phyloP scores from a whole-genome alignment of 768 basidiomycete genomes.

The Kwoniella dejecticola region DNA sequence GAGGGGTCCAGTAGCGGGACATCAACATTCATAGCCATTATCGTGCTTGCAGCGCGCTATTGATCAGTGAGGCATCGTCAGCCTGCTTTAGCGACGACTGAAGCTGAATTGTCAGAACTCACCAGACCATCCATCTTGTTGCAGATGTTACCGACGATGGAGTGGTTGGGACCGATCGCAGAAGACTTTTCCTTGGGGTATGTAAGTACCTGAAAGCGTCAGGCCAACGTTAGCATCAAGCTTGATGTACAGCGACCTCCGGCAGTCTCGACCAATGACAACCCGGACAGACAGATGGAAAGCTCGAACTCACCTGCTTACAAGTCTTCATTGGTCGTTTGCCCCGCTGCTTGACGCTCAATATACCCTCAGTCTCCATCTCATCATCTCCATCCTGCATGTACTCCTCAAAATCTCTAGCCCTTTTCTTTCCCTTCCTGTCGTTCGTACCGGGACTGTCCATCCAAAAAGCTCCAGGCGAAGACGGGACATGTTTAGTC shows the following conservation, averaged over 20 bases:
- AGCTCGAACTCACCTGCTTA: constrained; percentile 8
- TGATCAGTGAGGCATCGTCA: not conserved
- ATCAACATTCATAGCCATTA: constrained; percentile 19
- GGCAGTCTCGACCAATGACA: too few species aligned
- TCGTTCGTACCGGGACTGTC: not conserved
- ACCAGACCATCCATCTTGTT: constrained; percentile 20
- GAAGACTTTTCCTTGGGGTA: constrained; percentile 18
- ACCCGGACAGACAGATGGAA: not conserved
- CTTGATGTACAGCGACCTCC: too few species aligned
- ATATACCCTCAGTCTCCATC: constrained; percentile 18
- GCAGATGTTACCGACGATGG: constrained; percentile 16
- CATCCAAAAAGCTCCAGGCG: not conserved
- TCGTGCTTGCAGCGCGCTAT: constrained; percentile 20
- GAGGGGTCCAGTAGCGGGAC: not conserved
- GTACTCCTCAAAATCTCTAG: constrained; percentile 5
- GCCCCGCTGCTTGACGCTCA: constrained; percentile 6
- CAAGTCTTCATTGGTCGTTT: constrained; percentile 7
- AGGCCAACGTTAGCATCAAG: too few species aligned
- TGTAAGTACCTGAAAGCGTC: not conserved
- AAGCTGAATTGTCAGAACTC: not conserved
- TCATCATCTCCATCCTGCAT: constrained; percentile 21
- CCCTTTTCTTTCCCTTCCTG: constrained; percentile 13
- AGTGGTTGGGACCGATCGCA: not conserved
- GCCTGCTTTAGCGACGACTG: not conserved
- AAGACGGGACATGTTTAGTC: not conserved